Base-by-base conservation (phyloP, 1,139 yeast species). In the Kurtzmaniella natalensis region DNA sequence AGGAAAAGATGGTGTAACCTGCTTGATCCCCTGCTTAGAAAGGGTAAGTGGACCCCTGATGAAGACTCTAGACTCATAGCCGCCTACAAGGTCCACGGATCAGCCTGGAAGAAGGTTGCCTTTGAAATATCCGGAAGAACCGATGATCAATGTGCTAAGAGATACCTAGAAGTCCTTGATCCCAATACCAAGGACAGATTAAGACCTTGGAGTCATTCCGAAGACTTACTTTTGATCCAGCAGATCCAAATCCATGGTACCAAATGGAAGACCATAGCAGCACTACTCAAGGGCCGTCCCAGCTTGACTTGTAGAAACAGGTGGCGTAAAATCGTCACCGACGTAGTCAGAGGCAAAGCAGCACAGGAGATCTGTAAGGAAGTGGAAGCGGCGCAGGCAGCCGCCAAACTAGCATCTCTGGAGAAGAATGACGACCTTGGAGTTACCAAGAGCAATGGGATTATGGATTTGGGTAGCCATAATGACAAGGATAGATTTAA, bases 131-230 rank as follows among this genome's bases (percentile, higher is more conserved):
- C 77, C 2, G 95, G 96, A 3, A 67, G 97, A 48, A 89, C 95
- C 1, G 96, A 88, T 52, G 96, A 88, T 55, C 97, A 89, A 59
- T 89, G 96, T 61, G 87, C 95, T 2, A 89, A 89, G 51, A 62
- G 97, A 45, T 89, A 87, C 55, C 78, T 82, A 15, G 97, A 89
- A 50, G 95, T 88, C 2, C 59, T 89, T 38, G 94, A 86, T 46
- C 96, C 96, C 2, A 72, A 60, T 46, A 81, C 92, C 4, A 78
- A 80, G 39, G 88, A 84, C 46, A 62, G 96, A 35, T 64, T 87
- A 31, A 73, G 86, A 44, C 81, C 84, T 4, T 89, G 97, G 97
- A 66, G 78, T 0, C 51, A 71, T 25, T 86, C 78, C 10, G 96
- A 89, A 51, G 96, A 89, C 53, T 59, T 82, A 28, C 58, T 63